These are phyloP conservation scores for Pseudotulostoma volvatum DNA, from an alignment of 495 filamentous ascomycete species.

Conservation along the genomic window DNA sequence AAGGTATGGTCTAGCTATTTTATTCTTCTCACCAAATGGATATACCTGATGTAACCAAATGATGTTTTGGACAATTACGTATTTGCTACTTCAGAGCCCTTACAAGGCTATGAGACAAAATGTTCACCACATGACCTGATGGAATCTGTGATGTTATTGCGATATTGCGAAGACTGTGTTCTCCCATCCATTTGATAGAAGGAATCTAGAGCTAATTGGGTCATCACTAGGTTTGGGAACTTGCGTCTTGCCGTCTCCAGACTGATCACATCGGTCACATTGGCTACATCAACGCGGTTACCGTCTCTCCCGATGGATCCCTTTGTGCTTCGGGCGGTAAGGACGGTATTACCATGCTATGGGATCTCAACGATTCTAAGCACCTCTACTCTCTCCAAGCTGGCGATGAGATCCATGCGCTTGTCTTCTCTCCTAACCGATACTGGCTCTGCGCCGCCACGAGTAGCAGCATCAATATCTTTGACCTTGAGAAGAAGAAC, in stretches of 20 bases:
- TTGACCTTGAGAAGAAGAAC: conserved; percentile 99
- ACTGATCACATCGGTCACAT: conserved; percentile 99
- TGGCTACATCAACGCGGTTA: conserved; percentile 99
- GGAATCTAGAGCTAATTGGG: conserved; percentile 1
- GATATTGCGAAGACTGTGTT: conserved; percentile 9
- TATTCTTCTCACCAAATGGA: conserved; percentile 4
- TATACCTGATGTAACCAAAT: conserved; percentile 32
- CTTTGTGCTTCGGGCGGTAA: conserved; percentile 99
- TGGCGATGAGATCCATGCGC: conserved; percentile 99
- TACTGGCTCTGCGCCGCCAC: conserved; percentile 99
- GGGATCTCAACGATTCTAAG: conserved; percentile 99
- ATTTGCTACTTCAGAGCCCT: conserved; percentile 99
- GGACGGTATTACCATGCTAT: conserved; percentile 99
- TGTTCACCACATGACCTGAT: conserved; percentile 82
- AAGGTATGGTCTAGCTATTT: conserved; percentile 56
- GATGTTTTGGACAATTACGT: conserved; percentile 90
- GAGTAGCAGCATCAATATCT: conserved; percentile 95
- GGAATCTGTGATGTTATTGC: conserved; percentile 14
- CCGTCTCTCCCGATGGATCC: conserved; percentile 97
- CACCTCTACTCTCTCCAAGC: conserved; percentile 99
- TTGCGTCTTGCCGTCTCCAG: conserved; percentile 96
- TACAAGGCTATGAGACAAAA: conserved; percentile 86
- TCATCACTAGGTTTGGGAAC: conserved; percentile 78
- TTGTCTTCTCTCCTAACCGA: conserved; percentile 99
- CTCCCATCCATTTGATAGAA: conserved; percentile 1